Base-by-base conservation (phyloP, 2,329 filamentous ascomycete species). In the Aspergillus novofumigatus region DNA sequence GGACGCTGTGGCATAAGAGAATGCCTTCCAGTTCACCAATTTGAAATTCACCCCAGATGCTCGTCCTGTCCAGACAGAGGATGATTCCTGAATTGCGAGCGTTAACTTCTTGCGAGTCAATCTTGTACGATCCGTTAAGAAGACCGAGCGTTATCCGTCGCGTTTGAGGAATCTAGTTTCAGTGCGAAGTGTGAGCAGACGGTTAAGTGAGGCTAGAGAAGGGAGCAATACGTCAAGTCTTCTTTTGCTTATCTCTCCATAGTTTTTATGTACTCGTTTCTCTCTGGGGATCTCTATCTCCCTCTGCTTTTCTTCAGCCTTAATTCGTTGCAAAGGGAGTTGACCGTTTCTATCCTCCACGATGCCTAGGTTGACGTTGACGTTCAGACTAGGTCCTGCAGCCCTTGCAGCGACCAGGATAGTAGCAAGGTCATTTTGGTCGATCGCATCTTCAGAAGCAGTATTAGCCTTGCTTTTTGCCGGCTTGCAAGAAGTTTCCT, bases 111-210 rank as follows among this genome's bases (percentile, higher is more conserved):
- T 45, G 29, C 6, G 50, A 20, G 14, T 57, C 50, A n/a, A 57
- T 57, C 21, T 59, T 59, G 50, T 59, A 57, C 3, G 38, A 49
- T 17, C 52, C 52, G 35, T 55, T 55, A 4, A 57, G 23, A 3
- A 53, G 35, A 14, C 52, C 52, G 5, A 57, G 55, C 14, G 49
- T 20, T 23, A 53, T 25, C n/a, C 38, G 25, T 8, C 10, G 44
- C 9, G 45, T 8, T 29, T 17, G 29, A 8, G 26, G 7, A 21
- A 25, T 21, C 49, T 50, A 32, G 25, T 14, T 11, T 6, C 11
- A 14, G n/a, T 4, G 28, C 17, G 17, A 42, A 42, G 8, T 42
- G 42, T 53, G 44, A 28, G 41, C 14, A 35, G 23, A 14, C 41
- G 25, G 20, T 11, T 45, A 25, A 11, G 11, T 9, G 20, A 10